A percentile compares a stretch with the other conserved stretches of the same genome.
These are phyloP conservation scores for Fragaria vesca DNA, from an alignment of 306 rosid genomes.

Conservation along the genomic window DNA sequence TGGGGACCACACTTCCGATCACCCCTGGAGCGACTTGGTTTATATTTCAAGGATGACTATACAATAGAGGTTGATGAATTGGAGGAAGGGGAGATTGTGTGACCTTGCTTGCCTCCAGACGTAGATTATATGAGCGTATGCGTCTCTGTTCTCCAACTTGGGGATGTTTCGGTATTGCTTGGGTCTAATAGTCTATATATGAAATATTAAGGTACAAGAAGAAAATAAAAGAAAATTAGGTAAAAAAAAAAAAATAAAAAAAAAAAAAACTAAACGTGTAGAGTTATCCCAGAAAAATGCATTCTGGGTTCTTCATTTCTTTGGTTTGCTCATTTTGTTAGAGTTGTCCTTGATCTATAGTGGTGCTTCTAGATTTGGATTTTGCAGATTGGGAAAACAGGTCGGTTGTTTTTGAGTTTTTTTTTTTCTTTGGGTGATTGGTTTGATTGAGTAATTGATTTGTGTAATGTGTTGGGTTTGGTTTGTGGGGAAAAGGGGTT, in stretches of 20 bases:
- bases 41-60: conserved; percentile 60
- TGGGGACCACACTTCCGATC: conserved; percentile 24
- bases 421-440: background rate
- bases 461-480: background rate
- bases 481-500: conserved; percentile 31
- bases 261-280: too few relatives aligned
- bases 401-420: background rate
- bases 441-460: background rate
- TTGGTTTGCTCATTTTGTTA: too few relatives aligned
- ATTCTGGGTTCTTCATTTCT: too few relatives aligned
- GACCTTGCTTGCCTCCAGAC: background rate
- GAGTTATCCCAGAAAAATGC: too few relatives aligned
- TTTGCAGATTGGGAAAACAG: conserved; percentile 17
- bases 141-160: too few relatives aligned
- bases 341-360: too few relatives aligned
- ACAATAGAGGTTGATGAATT: conserved; percentile 50
- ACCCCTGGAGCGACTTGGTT: conserved; percentile 72
- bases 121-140: background rate
- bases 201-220: too few relatives aligned
- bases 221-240: too few relatives aligned
- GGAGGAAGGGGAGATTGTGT: conserved; percentile 36
- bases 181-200: too few relatives aligned
- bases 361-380: too few relatives aligned
- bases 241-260: too few relatives aligned
- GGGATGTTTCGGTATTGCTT: too few relatives aligned